Evolutionary conservation across 2,329 filamentous ascomycete genomes (phyloP).

Genomic region (Diaporthe citriasiana): DNA sequence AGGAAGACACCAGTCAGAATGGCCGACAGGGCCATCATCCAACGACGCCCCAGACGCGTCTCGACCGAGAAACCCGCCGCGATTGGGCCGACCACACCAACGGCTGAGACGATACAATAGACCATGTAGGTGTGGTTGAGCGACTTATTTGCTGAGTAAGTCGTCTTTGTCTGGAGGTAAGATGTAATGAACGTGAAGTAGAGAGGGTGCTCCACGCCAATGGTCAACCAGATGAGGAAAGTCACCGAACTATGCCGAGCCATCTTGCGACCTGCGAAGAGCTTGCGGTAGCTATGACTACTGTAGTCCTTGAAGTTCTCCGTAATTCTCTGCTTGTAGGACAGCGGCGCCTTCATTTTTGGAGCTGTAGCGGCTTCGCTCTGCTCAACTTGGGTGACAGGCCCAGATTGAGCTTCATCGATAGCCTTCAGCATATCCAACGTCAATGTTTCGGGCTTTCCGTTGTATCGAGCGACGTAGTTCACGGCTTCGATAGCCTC

Average conservation of each 20-base stretch:
- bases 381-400: neutral
- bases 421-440: constrained; percentile 54
- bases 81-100: constrained; percentile 57
- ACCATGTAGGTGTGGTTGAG: constrained; percentile 53
- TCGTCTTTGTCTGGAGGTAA: constrained; percentile 57
- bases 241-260: constrained; percentile 53
- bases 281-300: constrained; percentile 49
- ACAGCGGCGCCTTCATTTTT: constrained; percentile 27
- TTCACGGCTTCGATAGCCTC: constrained; percentile 64
- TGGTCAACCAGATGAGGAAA: constrained; percentile 60
- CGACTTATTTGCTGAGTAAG: constrained; percentile 46
- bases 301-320: constrained; percentile 50
- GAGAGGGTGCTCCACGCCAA: constrained; percentile 62
- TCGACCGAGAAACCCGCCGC: constrained; percentile 58
- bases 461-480: constrained; percentile 59
- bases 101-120: constrained; percentile 55
- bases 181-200: constrained; percentile 63
- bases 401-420: constrained; percentile 37
- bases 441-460: constrained; percentile 52
- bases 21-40: constrained; percentile 61
- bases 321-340: constrained; percentile 43
- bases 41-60: constrained; percentile 57
- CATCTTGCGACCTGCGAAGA: constrained; percentile 52
- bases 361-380: neutral
- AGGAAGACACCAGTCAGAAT: constrained; percentile 61